These are phyloP conservation scores for Macrophomina tecta DNA, from an alignment of 2,329 filamentous ascomycete species.

Conservation along the genomic window DNA sequence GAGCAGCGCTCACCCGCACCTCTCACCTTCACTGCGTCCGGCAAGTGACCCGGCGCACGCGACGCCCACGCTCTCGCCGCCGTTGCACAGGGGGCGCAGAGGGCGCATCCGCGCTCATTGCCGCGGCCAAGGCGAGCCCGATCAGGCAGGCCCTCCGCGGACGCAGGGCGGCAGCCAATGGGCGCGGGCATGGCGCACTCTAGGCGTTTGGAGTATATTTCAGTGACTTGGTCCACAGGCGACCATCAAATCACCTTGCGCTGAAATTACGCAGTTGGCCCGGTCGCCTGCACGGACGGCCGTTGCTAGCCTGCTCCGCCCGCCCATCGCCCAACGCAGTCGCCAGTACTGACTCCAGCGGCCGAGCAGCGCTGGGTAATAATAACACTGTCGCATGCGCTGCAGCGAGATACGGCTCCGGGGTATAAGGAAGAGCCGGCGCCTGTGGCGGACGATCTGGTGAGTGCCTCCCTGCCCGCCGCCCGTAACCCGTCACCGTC, in stretches of 20 bases:
- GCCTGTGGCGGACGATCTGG: conserved; percentile 51
- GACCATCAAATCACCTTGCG: conserved; percentile 21
- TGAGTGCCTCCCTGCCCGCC: conserved; percentile 45
- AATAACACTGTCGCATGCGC: conserved; percentile 46
- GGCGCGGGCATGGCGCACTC: conserved; percentile 25
- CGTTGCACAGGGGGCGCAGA: conserved; percentile 20
- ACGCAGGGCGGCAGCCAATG: conserved; percentile 24
- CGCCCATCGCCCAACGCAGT: conserved; percentile 35
- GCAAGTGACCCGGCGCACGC: conserved; percentile 25
- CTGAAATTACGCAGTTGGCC: conserved; percentile 25
- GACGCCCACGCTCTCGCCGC: conserved; percentile 26
- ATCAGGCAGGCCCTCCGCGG: conserved; percentile 25
- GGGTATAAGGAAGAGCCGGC: conserved; percentile 54
- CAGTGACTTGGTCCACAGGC: conserved; percentile 25
- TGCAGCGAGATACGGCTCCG: conserved; percentile 41
- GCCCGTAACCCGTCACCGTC: conserved; percentile 21
- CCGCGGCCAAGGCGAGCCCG: conserved; percentile 10
- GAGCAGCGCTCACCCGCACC: conserved; percentile 15
- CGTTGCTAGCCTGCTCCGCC: conserved; percentile 37
- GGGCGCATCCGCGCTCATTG: conserved; percentile 17
- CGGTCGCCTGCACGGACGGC: conserved; percentile 34
- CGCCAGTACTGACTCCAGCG: conserved; percentile 28
- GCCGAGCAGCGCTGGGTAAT: conserved; percentile 38
- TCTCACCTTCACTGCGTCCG: neutral
- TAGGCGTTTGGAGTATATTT: conserved; percentile 33